These are phyloP conservation scores for Chrysopogon serrulatus DNA, from an alignment of 176 grass and related monocot species.

Conservation along the genomic window DNA sequence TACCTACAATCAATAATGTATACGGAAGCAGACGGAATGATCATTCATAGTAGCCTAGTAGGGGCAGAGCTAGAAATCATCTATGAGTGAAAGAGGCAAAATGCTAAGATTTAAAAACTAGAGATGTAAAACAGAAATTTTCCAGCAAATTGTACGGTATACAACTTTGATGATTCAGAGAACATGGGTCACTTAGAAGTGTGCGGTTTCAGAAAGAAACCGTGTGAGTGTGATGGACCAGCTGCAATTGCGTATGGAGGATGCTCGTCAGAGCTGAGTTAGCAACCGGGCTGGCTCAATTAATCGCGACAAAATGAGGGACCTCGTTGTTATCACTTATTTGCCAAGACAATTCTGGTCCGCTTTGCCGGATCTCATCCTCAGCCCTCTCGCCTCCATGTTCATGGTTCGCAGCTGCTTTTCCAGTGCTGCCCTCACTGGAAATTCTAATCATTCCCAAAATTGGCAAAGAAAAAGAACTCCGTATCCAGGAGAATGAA, in stretches of 20 bases:
- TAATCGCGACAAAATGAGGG: slow-evolving; percentile 3
- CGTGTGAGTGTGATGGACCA: neutral
- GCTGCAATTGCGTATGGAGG: neutral
- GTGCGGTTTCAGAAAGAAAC: slow-evolving; percentile 8
- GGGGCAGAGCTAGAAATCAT: neutral
- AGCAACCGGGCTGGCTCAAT: neutral
- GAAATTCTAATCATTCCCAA: neutral
- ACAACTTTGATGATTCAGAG: neutral
- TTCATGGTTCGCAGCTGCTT: neutral
- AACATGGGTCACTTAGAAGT: neutral
- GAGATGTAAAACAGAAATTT: neutral
- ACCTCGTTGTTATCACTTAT: neutral
- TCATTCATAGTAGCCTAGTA: neutral
- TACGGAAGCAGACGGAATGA: neutral
- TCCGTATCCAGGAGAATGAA: neutral
- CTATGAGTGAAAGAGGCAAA: neutral
- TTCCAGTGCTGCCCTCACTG: neutral
- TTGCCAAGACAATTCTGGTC: neutral
- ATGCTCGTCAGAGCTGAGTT: neutral
- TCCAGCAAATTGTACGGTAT: too few relatives aligned
- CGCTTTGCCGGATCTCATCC: neutral
- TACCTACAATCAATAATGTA: neutral
- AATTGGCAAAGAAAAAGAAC: neutral
- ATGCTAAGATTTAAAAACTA: neutral
- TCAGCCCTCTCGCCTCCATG: neutral